Percentiles rank a stretch among this genome's conserved stretches.
Evolutionary conservation across 1,139 yeast genomes (phyloP).

Genomic region (Taphrina sp.): DNA sequence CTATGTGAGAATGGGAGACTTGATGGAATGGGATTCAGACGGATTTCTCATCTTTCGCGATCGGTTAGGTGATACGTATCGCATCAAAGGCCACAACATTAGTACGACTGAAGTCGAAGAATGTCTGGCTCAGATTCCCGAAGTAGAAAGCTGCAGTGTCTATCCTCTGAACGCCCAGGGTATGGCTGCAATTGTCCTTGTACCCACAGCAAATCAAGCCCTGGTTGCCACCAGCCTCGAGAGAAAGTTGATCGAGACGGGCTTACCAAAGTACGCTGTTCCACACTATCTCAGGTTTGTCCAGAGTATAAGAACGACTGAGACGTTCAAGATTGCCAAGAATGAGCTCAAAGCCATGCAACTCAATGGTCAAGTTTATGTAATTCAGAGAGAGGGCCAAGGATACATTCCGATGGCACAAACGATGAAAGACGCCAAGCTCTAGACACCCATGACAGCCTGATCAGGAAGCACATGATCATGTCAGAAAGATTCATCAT

Average conservation of each 20-base stretch:
- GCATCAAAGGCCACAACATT: constrained; percentile 97
- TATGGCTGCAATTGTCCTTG: constrained; percentile 91
- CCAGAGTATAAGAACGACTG: too few species aligned
- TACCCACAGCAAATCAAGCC: constrained; percentile 61
- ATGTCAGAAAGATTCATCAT: too few species aligned
- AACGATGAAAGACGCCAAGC: too few species aligned
- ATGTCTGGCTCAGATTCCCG: constrained; percentile 52
- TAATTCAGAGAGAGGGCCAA: neutral
- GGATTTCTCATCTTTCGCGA: constrained; percentile 83
- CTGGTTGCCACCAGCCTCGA: constrained; percentile 44
- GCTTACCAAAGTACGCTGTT: constrained; percentile 81
- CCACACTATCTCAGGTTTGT: constrained; percentile 80
- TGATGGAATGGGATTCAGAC: constrained; percentile 65
- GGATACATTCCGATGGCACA: constrained; percentile 2
- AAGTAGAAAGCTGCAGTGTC: constrained; percentile 86
- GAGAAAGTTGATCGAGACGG: constrained; percentile 46
- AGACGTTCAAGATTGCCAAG: constrained; percentile 1
- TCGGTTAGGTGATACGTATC: constrained; percentile 88
- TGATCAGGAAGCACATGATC: too few species aligned
- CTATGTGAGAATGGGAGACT: constrained; percentile 86
- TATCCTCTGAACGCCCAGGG: constrained; percentile 88
- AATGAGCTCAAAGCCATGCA: neutral
- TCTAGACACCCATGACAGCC: too few species aligned
- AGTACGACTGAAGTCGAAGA: constrained; percentile 92
- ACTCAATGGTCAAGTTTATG: neutral